Evolutionary conservation across 306 rosid species (phyloP).

Genomic region (Glycine soja): DNA sequence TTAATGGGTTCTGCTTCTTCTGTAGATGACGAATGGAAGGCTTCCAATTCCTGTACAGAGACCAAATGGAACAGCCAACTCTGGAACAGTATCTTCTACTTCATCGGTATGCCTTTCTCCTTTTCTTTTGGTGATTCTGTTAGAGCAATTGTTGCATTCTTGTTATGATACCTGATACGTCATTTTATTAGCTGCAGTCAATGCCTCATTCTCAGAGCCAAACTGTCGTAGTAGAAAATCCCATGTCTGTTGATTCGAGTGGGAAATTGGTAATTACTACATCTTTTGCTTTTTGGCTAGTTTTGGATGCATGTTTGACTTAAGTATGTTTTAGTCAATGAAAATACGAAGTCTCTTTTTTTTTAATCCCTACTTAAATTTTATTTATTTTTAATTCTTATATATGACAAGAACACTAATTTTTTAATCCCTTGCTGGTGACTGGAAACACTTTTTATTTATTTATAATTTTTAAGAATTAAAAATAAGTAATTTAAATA

Average conservation of each 20-base stretch:
- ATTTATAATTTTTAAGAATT: background rate
- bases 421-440: background rate
- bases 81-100: constrained; percentile 74
- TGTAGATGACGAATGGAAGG: constrained; percentile 73
- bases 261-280: constrained; percentile 80
- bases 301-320: background rate
- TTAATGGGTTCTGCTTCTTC: constrained; percentile 31
- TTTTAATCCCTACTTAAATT: background rate
- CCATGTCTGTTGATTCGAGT: constrained; percentile 88
- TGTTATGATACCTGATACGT: constrained; percentile 17
- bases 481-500: background rate
- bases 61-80: constrained; percentile 66
- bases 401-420: background rate
- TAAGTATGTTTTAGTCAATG: background rate
- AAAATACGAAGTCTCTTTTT: background rate
- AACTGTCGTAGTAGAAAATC: constrained; percentile 96
- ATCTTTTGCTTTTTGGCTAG: background rate
- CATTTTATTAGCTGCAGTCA: constrained; percentile 52
- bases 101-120: constrained; percentile 67
- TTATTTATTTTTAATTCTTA: background rate
- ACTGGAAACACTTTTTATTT: background rate
- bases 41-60: constrained; percentile 80
- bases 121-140: background rate
- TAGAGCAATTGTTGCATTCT: background rate
- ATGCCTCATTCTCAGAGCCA: constrained; percentile 75